Evolutionary conservation across 257 asterid species (phyloP), one percentile per base, ranked within the genome.

Genomic region (Scutellaria galericulata): DNA sequence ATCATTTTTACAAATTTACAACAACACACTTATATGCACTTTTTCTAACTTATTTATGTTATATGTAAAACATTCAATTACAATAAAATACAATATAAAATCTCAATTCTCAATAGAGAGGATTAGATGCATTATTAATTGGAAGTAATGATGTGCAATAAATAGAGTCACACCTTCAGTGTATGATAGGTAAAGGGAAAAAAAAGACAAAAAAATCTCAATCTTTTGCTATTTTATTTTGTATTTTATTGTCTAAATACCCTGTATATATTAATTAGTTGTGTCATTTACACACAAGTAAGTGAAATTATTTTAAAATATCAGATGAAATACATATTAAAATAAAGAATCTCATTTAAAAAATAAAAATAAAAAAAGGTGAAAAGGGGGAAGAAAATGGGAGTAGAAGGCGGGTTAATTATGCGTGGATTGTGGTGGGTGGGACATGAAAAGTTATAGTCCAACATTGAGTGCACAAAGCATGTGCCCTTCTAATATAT

Each of bases 391-490:
- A 54, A 2, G 37, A 31, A 31, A 31, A 31, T 31, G 15, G 8
- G 57, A 20, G 42, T 6, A 39, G 58, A 5, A 41, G 59, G 27
- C 39, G 71, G 78, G 69, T 12, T 77, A 83, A 77, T 83, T 81
- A 72, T 83, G 90, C 87, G 88, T 77, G 82, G 86, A 83, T 83
- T 83, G 87, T 75, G 88, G 88, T 72, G 83, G 83, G 83, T 71
- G 83, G 85, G 82, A 47, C 86, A 83, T 81, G 79, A 74, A 68
- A 69, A 71, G 79, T 76, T 37, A 79, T 75, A 80, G 77, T 64
- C 67, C 66, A 66, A 63, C 69, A 62, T 31, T 73, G 64, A 76
- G 68, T 70, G 74, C 76, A 20, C 67, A 39, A 76, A 62, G 80
- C 88, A 87, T 85, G 92, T 87, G 87, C 83, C 71, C 55, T 77